Base-by-base conservation (phyloP, 1,284 basidiomycete species). In the Moniliella sp. region DNA sequence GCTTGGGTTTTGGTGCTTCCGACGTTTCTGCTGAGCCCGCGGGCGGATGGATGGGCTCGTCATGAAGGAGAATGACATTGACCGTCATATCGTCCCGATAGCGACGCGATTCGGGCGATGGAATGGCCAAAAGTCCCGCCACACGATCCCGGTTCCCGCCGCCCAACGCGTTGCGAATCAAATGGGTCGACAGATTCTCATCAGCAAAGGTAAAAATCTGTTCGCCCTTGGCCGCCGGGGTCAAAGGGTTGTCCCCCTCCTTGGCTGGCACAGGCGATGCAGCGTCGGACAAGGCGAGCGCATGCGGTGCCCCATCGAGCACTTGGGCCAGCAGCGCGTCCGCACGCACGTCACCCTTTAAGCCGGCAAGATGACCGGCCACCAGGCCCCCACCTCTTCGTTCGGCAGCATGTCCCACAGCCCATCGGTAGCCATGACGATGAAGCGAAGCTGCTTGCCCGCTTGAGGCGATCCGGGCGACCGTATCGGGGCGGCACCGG, bases 361-460 rank as follows among this genome's bases (percentile, higher is more conserved):
- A 40, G 14, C 50, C 50, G 1, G 45, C 49, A 4, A 58, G 39
- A 28, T 58, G 55, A n/a, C 52, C 53, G 2, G 55, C 53, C 5
- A 58, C 64, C 14, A 99, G 73, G 76, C 70, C 30, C 91, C 83
- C 4, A 86, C 82, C 49, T 97, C 86, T 56, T 84, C 76, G n/a
- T 84, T 91, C 40, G 78, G 77, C 34, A 97, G 69, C 45, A 78
- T 69, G 62, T 99, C 91, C 82, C 86, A 94, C 31, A 94, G 68
- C 10, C 86, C 86, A 51, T 91, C 84, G 0, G 83, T 88, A 1
- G 83, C 84, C 43, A 91, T 70, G 26, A 91, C 75, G 35, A 91
- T 47, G 41, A 57, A 59, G 28, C 46, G 39, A 18, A 59, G 43
- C 38, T 57, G 48, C 9, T 42, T 32, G 26, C 41, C 37, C 0